Conservation (phyloP, 2,329 filamentous ascomycete species). For the Shiraia sp. region DNA sequence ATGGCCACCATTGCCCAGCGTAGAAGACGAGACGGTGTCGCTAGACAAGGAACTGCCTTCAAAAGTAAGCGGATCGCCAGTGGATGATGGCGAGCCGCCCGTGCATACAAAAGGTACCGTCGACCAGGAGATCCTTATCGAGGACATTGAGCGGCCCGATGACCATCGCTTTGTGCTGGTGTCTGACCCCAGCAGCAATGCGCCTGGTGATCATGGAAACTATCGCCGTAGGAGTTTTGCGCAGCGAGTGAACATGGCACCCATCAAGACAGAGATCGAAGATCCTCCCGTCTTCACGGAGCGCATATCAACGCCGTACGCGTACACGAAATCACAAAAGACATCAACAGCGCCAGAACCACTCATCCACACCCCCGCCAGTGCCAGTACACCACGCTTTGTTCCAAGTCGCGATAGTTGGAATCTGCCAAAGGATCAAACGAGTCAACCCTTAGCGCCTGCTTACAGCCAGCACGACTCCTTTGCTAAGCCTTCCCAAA, state of each 20-base stretch:
- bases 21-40: conserved; percentile 70
- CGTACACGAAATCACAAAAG: conserved; percentile 46
- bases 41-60: conserved; percentile 63
- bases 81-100: conserved; percentile 55
- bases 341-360: conserved; percentile 48
- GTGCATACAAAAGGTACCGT: conserved; percentile 67
- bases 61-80: conserved; percentile 24
- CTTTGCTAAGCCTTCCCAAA: conserved; percentile 16
- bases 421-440: conserved; percentile 23
- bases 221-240: conserved; percentile 37
- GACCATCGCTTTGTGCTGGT: conserved; percentile 70
- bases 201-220: conserved; percentile 8
- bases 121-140: conserved; percentile 70
- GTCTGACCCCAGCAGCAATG: conserved; percentile 28
- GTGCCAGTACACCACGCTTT: conserved; percentile 30
- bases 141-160: conserved; percentile 59
- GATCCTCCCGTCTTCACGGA: conserved; percentile 46
- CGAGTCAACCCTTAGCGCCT: conserved; percentile 31
- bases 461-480: conserved; percentile 30
- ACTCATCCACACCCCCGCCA: conserved; percentile 42
- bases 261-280: conserved; percentile 41
- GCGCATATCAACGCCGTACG: conserved; percentile 52
- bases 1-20: conserved; percentile 65
- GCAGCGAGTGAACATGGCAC: conserved; percentile 39
- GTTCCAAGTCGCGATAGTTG: conserved; percentile 19